Conservation (phyloP, 768 basidiomycete species). For the Panus rudis region DNA sequence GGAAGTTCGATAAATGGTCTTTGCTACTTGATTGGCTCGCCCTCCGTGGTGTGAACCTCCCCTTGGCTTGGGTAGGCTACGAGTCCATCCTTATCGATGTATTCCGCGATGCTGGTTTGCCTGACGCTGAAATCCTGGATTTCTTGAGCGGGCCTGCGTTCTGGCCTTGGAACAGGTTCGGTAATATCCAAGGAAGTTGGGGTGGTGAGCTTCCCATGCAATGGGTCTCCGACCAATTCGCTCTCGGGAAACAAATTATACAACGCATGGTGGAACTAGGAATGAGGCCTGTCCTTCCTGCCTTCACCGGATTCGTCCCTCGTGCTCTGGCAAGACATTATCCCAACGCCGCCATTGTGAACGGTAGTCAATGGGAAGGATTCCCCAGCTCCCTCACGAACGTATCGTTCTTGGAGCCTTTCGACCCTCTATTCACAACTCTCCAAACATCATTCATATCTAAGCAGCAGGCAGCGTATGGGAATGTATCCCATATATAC, state of each 20-base stretch:
- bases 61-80: conserved; percentile 36
- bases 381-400: conserved; percentile 29
- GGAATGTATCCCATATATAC: conserved; percentile 33
- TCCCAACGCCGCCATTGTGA: conserved; percentile 29
- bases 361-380: conserved; percentile 28
- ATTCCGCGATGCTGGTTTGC: conserved; percentile 31
- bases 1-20: conserved; percentile 32
- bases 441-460: conserved; percentile 32
- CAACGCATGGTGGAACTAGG: conserved; percentile 34
- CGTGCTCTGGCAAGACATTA: conserved; percentile 22
- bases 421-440: conserved; percentile 29
- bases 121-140: conserved; percentile 25
- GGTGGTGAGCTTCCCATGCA: conserved; percentile 27
- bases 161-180: conserved; percentile 37
- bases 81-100: conserved; percentile 31
- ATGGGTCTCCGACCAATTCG: conserved; percentile 33
- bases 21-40: conserved; percentile 37
- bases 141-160: conserved; percentile 36
- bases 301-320: conserved; percentile 37
- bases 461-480: conserved; percentile 32
- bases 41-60: conserved; percentile 33
- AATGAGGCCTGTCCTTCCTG: conserved; percentile 36
- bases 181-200: conserved; percentile 37
- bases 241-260: conserved; percentile 30
- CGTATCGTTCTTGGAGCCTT: conserved; percentile 34